Base-by-base conservation (phyloP, 192 early-diverging fungal genomes). In the Dissophora ornata region DNA sequence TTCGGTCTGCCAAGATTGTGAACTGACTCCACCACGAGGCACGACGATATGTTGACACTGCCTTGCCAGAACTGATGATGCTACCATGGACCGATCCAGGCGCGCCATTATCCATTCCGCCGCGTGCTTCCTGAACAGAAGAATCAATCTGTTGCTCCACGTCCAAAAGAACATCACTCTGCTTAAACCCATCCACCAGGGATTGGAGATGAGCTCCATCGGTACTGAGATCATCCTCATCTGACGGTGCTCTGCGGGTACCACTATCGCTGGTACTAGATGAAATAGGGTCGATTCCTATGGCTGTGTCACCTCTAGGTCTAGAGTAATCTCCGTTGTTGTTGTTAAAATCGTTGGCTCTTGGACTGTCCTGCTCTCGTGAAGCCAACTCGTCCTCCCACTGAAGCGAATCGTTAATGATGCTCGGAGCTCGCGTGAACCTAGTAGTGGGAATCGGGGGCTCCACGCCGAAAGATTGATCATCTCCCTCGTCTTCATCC, bases 1-100 rank as follows among this genome's bases (percentile, higher is more conserved):
- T 91, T 29, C 94, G 82, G 45, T 89, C 85, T 8, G 87, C 85
- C 7, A 96, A 79, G 60, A 96, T 90, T 40, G 69, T 79, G 81
- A 94, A 90, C 63, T 94, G 93, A 2, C 84, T 88, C 49, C 74
- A 83, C 65, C 83, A 84, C 3, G 82, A 79, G 1, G 92, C 83
- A 2, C 90, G 79, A 38, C 64, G 69, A 58, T 86, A 83, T 1
- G 83, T 79, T 13, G 74, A 78, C 0, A 86, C 51, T 0, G 67
- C 51, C 30, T 50, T 71, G 40, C 51, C 67, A 45, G 34, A 19
- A 49, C 30, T 46, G n/a, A 29, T 48, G n/a, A 29, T 15, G 44
- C 48, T 65, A 32, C 53, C 32, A 48, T 69, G 38, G 32, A 73
- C 44, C 26, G 71, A 75, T 57, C 56, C 36, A 13, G 58, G 25